Evolutionary conservation across 2,329 filamentous ascomycete species (phyloP).

Genomic region (Dothideomycetidae sp.): DNA sequence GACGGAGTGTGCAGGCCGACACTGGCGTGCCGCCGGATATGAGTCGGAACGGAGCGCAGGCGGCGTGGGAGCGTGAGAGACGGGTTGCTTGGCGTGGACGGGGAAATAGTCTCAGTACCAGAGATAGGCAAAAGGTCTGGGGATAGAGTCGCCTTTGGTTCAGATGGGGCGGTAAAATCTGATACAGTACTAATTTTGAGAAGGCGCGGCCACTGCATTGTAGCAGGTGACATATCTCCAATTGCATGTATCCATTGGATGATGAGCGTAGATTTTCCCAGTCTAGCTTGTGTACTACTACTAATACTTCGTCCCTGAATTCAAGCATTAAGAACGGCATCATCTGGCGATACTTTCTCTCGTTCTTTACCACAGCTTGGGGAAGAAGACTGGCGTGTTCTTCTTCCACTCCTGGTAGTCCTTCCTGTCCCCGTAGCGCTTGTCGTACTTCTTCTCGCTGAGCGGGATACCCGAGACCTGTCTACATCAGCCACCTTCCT

Average conservation of each 20-base stretch:
- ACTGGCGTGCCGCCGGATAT: conserved; percentile 1
- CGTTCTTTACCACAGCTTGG: conserved; percentile 37
- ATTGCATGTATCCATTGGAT: too few relatives aligned
- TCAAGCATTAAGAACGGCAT: not conserved
- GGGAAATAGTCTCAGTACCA: too few relatives aligned
- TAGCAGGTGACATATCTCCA: too few relatives aligned
- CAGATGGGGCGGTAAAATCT: too few relatives aligned
- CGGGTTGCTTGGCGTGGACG: not conserved
- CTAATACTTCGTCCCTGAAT: too few relatives aligned
- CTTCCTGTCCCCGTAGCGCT: conserved; percentile 46
- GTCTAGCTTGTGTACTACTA: too few relatives aligned
- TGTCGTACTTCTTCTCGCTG: conserved; percentile 56
- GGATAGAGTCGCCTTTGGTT: too few relatives aligned
- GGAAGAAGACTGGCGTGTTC: conserved; percentile 50
- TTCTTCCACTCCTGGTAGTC: conserved; percentile 56
- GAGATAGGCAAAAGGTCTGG: too few relatives aligned
- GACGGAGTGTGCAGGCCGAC: not conserved
- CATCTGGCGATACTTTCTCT: not conserved
- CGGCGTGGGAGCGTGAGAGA: conserved; percentile 3
- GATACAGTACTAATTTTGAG: too few relatives aligned
- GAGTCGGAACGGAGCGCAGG: conserved; percentile 8
- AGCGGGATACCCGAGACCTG: conserved; percentile 43
- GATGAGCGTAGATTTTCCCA: too few relatives aligned
- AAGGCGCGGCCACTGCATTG: too few relatives aligned
- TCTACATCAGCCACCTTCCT: conserved; percentile 4